phyloP scores from a whole-genome alignment of 441 rosid genomes.

The Adansonia madagascariensis region DNA sequence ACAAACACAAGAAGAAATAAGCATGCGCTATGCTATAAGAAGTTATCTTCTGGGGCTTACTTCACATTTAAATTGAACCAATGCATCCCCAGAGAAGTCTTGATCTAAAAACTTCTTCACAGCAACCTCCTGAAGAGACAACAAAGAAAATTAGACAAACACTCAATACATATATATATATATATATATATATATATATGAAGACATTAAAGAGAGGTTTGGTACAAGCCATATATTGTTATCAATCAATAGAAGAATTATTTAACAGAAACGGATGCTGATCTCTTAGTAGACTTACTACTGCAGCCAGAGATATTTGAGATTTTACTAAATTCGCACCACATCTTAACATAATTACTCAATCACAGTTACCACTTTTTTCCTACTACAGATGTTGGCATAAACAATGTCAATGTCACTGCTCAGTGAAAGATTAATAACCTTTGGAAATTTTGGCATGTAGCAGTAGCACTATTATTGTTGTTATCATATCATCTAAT shows the following conservation, averaged over 20 bases:
- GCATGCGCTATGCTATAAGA: constrained; percentile 15
- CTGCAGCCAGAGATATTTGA: constrained; percentile 11
- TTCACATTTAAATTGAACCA: constrained; percentile 88
- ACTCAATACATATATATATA: not conserved
- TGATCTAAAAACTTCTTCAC: constrained; percentile 96
- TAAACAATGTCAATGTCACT: constrained; percentile 5
- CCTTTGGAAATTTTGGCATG: constrained; percentile 5
- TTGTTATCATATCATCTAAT: constrained; percentile 21
- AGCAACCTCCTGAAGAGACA: constrained; percentile 85
- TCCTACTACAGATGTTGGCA: constrained; percentile 2
- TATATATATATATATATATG: not conserved
- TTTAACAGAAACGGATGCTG: not conserved
- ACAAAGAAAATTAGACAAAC: constrained; percentile 22
- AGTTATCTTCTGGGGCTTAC: constrained; percentile 47
- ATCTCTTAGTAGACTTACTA: constrained; percentile 16
- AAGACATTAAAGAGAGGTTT: constrained; percentile 14
- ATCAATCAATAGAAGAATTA: constrained; percentile 10
- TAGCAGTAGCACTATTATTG: constrained; percentile 3
- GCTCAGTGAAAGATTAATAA: not conserved
- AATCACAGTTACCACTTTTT: constrained; percentile 10
- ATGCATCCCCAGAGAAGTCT: constrained; percentile 89
- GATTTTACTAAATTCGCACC: constrained; percentile 13
- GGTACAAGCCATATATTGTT: constrained; percentile 6
- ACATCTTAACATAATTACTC: not conserved
- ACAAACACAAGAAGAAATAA: not conserved